Conservation (phyloP, 73 alveolate species). For the Paramecium primaurelia region DNA sequence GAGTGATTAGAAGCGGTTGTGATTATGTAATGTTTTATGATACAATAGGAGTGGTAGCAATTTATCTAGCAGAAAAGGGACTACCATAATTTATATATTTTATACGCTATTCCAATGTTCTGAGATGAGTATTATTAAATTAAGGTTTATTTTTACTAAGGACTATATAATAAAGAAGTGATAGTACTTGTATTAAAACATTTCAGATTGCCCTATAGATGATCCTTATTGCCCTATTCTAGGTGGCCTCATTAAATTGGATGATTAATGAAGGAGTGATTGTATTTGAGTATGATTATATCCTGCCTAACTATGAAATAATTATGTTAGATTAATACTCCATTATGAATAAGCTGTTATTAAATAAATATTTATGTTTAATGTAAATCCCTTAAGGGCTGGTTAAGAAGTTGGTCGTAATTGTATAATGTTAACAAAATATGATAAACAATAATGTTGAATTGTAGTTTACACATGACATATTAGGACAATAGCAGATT, state of each 20-base stretch:
- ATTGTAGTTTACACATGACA: slow-evolving; percentile 95
- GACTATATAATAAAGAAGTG: neutral
- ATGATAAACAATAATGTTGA: slow-evolving; percentile 86
- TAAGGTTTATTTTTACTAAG: neutral
- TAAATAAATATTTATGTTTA: neutral
- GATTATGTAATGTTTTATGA: neutral
- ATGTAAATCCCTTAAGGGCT: slow-evolving; percentile 88
- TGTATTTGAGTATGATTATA: neutral
- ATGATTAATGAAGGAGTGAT: neutral
- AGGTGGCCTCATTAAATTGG: neutral
- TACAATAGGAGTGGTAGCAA: neutral
- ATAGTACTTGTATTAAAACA: neutral
- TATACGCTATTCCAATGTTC: neutral
- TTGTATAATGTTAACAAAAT: slow-evolving; percentile 85
- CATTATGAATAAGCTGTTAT: neutral
- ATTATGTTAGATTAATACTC: neutral
- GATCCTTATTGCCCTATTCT: neutral
- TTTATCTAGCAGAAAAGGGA: neutral
- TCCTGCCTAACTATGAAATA: neutral
- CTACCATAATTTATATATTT: neutral
- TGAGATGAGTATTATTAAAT: neutral
- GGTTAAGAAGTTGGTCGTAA: slow-evolving; percentile 97
- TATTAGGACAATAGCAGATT: slow-evolving; percentile 80
- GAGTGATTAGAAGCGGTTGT: neutral
- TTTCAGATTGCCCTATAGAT: neutral